These are phyloP conservation scores for Poa annua DNA, from an alignment of 176 grass and related monocot genomes.

Conservation along the genomic window DNA sequence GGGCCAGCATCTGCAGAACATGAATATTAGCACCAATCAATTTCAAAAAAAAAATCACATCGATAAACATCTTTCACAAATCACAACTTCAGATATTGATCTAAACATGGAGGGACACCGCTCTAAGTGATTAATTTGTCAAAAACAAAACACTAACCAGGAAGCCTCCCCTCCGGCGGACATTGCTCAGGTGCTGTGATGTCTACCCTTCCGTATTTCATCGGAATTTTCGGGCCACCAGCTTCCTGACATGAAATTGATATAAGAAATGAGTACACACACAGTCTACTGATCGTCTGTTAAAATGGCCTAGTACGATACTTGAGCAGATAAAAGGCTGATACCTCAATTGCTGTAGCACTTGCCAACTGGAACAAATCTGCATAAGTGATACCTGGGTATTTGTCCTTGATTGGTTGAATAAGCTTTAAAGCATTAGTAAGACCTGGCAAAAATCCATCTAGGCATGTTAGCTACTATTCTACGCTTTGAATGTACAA, in stretches of 20 bases:
- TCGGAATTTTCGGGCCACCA: constrained; percentile 85
- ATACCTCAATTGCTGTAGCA: constrained; percentile 95
- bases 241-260: constrained; percentile 68
- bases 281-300: background rate
- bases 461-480: background rate
- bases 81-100: constrained; percentile 12
- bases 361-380: constrained; percentile 98
- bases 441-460: constrained; percentile 52
- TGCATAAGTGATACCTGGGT: constrained; percentile 74
- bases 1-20: constrained; percentile 72
- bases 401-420: constrained; percentile 89
- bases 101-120: background rate
- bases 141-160: constrained; percentile 54
- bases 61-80: constrained; percentile 1
- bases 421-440: constrained; percentile 85
- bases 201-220: constrained; percentile 93
- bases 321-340: constrained; percentile 26
- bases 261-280: background rate
- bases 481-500: background rate
- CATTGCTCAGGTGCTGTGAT: constrained; percentile 81
- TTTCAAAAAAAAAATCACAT: constrained; percentile 35
- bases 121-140: constrained; percentile 30
- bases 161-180: constrained; percentile 86
- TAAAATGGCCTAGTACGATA: constrained; percentile 8
- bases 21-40: constrained; percentile 14